Percentiles rank a stretch among this genome's conserved stretches.
phyloP scores from a whole-genome alignment of 139 green algal species.

The Coelastrella sp. region DNA sequence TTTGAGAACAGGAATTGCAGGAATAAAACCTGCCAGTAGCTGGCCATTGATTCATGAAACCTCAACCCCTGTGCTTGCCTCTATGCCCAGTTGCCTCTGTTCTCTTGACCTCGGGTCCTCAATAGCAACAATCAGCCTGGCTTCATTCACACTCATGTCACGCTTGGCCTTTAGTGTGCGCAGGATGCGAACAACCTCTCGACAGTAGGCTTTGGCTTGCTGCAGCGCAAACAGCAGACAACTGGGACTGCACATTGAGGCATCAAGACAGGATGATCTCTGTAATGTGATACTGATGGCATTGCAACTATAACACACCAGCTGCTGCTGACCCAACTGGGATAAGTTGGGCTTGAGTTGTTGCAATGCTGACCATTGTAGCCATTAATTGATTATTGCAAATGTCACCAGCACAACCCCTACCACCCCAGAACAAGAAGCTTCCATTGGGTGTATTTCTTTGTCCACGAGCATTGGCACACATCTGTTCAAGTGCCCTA shows the following conservation, averaged over 20 bases:
- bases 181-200: slow-evolving; percentile 78
- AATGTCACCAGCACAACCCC: no score
- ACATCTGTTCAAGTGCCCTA: neutral
- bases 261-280: neutral
- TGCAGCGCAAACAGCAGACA: slow-evolving; percentile 42
- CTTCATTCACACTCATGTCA: slow-evolving; percentile 87
- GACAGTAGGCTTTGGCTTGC: slow-evolving; percentile 76
- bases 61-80: slow-evolving; percentile 19
- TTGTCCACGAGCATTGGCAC: neutral
- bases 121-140: slow-evolving; percentile 85
- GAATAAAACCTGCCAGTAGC: neutral
- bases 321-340: no score
- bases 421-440: no score
- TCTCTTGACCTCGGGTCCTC: slow-evolving; percentile 77
- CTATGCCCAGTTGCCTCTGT: slow-evolving; percentile 50
- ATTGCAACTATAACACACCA: neutral
- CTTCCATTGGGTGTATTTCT: neutral
- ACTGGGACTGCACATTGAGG: neutral
- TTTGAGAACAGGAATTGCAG: neutral
- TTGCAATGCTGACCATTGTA: no score
- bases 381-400: no score
- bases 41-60: neutral
- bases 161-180: slow-evolving; percentile 75
- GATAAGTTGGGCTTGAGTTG: no score
- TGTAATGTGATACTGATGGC: neutral